Base-by-base conservation (phyloP, 2,329 filamentous ascomycete genomes). In the Neonectria neomacrospora region DNA sequence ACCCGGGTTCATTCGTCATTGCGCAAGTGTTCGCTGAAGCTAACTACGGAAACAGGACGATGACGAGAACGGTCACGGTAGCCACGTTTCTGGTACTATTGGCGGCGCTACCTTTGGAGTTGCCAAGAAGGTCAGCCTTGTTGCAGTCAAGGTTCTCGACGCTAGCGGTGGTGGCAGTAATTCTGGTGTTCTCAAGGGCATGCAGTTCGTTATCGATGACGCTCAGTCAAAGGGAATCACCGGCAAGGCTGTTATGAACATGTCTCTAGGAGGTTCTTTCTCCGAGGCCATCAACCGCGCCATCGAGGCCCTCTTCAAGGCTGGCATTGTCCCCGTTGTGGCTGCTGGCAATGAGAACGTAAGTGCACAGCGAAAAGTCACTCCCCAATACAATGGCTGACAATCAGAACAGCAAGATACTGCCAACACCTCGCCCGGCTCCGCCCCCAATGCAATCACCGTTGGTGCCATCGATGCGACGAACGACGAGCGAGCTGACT, bases 61-160 rank as follows among this genome's bases (percentile, higher is more conserved):
- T 4, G 86, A 89, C 57, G 80, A 85, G 67, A 86, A 89, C 70
- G 88, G 88, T 12, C 88, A 90, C 76, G 88, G 88, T 42, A 88
- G 82, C 58, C 89, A 90, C 78, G 86, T 89, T 26, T 83, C 87
- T 10, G 88, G 87, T 23, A 90, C 87, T 16, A 85, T 89, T 45
- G 88, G 80, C 22, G 86, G 87, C 34, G 80, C 78, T 56, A 89
- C 85, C 3, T 90, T 86, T 62, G 88, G 88, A 66, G 86, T 90
- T 5, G 86, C 88, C 70, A 74, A 74, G 70, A 74, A 74, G 65
- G 70, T 63, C 30, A 77, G 79, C 58, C 76, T 88, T 47, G 76
- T 88, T 55, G 85, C 82, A 39, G 86, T 90, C 77, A 90, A 90
- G 81, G 87, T 90, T 8, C 80, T 89, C n/a, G 83, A 82, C 59